phyloP scores from a whole-genome alignment of 1,284 basidiomycete genomes.

The Veloporphyrellus conicus region DNA sequence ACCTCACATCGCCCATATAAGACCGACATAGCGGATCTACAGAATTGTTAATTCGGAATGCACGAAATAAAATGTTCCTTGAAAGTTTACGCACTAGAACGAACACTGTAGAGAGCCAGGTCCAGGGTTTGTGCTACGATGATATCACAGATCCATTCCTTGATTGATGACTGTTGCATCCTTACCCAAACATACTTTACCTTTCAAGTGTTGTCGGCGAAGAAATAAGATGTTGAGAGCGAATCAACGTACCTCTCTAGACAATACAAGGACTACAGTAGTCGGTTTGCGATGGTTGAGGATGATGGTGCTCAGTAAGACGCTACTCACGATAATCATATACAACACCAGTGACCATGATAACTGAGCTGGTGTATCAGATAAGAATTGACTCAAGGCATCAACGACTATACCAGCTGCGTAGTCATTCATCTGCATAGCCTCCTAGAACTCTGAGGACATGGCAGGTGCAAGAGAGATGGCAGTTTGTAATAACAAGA shows the following conservation, averaged over 20 bases:
- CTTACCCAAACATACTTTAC: not conserved
- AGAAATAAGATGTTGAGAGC: not conserved
- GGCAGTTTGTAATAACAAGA: no score
- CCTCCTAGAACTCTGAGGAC: conserved; percentile 1
- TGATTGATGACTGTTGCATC: not conserved
- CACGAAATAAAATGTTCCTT: no score
- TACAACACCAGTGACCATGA: conserved; percentile 1
- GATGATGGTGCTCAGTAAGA: not conserved
- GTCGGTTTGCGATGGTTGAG: not conserved
- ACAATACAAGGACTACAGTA: not conserved
- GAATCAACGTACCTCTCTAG: not conserved
- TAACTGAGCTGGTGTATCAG: not conserved
- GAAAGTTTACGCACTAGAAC: not conserved
- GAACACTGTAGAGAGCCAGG: not conserved
- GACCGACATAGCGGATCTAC: not conserved
- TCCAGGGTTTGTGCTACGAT: not conserved
- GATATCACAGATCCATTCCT: not conserved
- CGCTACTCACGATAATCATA: conserved; percentile 16
- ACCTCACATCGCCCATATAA: not conserved
- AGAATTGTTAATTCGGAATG: not conserved
- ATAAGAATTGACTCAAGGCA: not conserved
- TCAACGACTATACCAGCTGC: not conserved
- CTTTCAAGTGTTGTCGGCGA: not conserved
- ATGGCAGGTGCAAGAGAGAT: no score
- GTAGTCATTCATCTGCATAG: not conserved